These are phyloP conservation scores for Amaranthus tricolor DNA, from an alignment of 179 eudicot genomes.

Conservation along the genomic window DNA sequence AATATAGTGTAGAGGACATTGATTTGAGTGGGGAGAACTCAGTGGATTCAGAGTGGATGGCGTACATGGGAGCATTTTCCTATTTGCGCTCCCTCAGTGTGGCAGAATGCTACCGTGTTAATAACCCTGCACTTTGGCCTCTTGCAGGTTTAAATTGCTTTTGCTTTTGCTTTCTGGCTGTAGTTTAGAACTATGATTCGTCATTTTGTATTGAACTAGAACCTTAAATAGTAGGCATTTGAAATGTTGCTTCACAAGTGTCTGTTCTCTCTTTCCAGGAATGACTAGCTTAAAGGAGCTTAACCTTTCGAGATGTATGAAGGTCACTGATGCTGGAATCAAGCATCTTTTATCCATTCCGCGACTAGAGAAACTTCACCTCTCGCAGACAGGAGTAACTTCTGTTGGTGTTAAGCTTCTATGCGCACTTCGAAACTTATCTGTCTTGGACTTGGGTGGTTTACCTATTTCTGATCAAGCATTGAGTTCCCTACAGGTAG, in stretches of 20 bases:
- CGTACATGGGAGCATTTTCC: constrained; percentile 71
- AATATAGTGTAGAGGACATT: constrained; percentile 57
- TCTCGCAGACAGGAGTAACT: constrained; percentile 78
- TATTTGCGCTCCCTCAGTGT: constrained; percentile 57
- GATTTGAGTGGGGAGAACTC: constrained; percentile 65
- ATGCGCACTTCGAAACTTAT: constrained; percentile 51
- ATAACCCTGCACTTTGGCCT: constrained; percentile 74
- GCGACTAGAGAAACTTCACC: constrained; percentile 53
- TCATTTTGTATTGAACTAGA: not conserved
- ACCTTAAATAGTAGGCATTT: not conserved
- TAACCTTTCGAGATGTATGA: constrained; percentile 75
- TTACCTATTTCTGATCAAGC: constrained; percentile 66
- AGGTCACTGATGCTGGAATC: constrained; percentile 73
- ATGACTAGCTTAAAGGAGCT: constrained; percentile 64
- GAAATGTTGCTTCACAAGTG: not conserved
- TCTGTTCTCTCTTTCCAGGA: constrained; percentile 43
- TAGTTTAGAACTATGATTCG: not conserved
- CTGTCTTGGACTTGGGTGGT: constrained; percentile 74
- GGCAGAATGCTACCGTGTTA: constrained; percentile 64
- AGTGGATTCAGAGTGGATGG: constrained; percentile 94
- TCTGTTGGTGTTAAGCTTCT: constrained; percentile 56
- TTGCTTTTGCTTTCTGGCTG: not conserved
- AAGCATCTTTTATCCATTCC: constrained; percentile 63
- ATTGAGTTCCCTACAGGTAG: constrained; percentile 65
- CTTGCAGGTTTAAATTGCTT: constrained; percentile 49